Conservation (phyloP, 2,329 filamentous ascomycete genomes). For the Fusarium clavum region DNA sequence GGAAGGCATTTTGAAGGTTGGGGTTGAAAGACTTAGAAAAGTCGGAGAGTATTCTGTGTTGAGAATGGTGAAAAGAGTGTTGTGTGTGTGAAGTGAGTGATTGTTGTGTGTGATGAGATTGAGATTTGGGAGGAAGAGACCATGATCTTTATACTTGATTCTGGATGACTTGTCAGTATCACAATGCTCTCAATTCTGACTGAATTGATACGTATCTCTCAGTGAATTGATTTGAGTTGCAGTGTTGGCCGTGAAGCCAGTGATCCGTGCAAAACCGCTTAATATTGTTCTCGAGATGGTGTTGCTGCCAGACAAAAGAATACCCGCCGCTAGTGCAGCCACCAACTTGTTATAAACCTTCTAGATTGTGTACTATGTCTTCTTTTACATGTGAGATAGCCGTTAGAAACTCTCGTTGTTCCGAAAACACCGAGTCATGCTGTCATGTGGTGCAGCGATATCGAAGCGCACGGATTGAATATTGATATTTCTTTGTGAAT, state of each 20-base stretch:
- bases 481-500: constrained; percentile 31
- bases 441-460: constrained; percentile 12
- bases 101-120: constrained; percentile 24
- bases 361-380: constrained; percentile 1
- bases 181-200: neutral
- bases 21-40: constrained; percentile 44
- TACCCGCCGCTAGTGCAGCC: constrained; percentile 11
- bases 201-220: constrained; percentile 20
- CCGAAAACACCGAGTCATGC: neutral
- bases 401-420: neutral
- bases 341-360: constrained; percentile 13
- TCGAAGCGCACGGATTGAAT: constrained; percentile 14
- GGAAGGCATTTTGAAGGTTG: constrained; percentile 50
- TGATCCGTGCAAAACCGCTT: constrained; percentile 40
- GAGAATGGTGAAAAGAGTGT: constrained; percentile 44
- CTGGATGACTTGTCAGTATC: neutral
- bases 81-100: constrained; percentile 32
- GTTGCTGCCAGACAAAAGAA: constrained; percentile 35
- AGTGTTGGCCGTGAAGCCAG: constrained; percentile 15
- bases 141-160: constrained; percentile 38
- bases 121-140: neutral
- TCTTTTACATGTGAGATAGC: neutral
- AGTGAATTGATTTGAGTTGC: neutral
- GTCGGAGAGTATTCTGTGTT: constrained; percentile 41
- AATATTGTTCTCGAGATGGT: constrained; percentile 43